Base-by-base conservation (phyloP, 2,329 filamentous ascomycete species). In the Amauroascus verrucosus region DNA sequence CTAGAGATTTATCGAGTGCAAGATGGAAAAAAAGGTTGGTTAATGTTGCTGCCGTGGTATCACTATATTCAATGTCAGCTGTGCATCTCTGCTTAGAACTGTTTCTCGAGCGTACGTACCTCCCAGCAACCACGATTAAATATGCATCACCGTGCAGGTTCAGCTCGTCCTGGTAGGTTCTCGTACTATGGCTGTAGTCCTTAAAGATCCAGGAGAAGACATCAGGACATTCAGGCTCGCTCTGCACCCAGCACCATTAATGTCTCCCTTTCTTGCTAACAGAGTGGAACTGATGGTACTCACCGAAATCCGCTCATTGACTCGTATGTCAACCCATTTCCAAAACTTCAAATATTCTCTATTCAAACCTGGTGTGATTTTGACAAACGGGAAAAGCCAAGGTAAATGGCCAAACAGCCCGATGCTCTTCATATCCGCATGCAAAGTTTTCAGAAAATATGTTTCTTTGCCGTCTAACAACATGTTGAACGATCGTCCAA, bases 401-500 rank as follows among this genome's bases (percentile, higher is more conserved):
- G 60, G 61, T 4, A 60, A 58, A 13, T n/a, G 63, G 24, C 64
- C 63, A 64, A 24, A 44, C 41, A 26, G 20, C 20, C 18, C 41
- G 41, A 62, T 37, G 4, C 53, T 48, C 28, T 56, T 54, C 55
- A 61, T 62, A 26, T 57, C 54, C 1, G 40, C 45, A 16, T 59
- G 58, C 3, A 64, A 13, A 2, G 51, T 56, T 9, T 52, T 59
- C n/a, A 62, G 50, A 33, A 63, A 44, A 35, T 59, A 60, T 14
- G 56, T 46, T 11, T 60, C 57, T 2, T 35, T 35, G 6, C 58
- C 60, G 13, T 56, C 55, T 4, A 40, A 48, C 7, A 70, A 57
- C 65, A 70, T 69, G 22, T 63, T 58, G 52, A 72, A 72, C 0
- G 66, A 64, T 53, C 66, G 64, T 20, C 65, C 63, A 48, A 72